Evolutionary conservation across 768 basidiomycete genomes (phyloP).

Genomic region (Podaxis sp.): DNA sequence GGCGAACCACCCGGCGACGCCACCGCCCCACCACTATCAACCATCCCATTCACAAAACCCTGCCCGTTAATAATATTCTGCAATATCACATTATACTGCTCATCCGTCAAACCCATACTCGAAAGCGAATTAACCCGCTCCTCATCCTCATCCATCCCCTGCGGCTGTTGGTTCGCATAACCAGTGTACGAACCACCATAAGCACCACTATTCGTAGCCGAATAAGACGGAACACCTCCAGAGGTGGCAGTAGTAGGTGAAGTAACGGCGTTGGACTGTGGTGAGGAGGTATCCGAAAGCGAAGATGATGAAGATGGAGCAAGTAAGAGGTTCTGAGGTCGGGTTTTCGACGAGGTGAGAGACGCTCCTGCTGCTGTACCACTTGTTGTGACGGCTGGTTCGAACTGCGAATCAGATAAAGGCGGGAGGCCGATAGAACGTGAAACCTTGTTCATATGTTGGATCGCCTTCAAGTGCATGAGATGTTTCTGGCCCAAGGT

Average conservation of each 20-base stretch:
- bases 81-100: slow-evolving; percentile 79
- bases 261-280: not conserved
- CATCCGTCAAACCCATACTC: slow-evolving; percentile 84
- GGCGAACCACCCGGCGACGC: not conserved
- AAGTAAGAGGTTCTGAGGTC: slow-evolving; percentile 10
- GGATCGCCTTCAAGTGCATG: slow-evolving; percentile 81
- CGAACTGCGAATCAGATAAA: slow-evolving; percentile 48
- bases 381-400: slow-evolving; percentile 43
- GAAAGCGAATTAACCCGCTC: slow-evolving; percentile 77
- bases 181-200: not conserved
- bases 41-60: slow-evolving; percentile 41
- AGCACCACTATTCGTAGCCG: slow-evolving; percentile 11
- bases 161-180: not conserved
- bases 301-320: slow-evolving; percentile 12
- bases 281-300: not conserved
- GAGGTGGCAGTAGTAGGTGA: not conserved
- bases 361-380: not conserved
- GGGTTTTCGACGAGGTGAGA: not conserved
- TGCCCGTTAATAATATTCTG: slow-evolving; percentile 69
- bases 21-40: slow-evolving; percentile 11
- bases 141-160: slow-evolving; percentile 38
- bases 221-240: slow-evolving; percentile 12
- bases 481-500: slow-evolving; percentile 63
- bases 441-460: slow-evolving; percentile 65
- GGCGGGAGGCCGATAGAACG: slow-evolving; percentile 66